Evolutionary conservation across 2,329 filamentous ascomycete species (phyloP).

Genomic region (Tothia fuscella): DNA sequence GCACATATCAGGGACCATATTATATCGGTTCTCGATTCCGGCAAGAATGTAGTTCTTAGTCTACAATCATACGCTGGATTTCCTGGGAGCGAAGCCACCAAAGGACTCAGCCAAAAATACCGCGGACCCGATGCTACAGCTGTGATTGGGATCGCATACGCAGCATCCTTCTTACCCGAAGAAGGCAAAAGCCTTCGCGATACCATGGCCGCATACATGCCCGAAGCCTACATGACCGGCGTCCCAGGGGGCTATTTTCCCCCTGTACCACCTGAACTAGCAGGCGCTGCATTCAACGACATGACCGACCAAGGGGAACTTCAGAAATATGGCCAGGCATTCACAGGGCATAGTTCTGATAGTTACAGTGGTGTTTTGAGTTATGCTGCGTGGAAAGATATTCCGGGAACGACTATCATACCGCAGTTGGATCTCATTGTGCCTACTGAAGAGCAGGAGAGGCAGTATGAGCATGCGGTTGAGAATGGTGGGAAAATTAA

Average conservation of each 20-base stretch:
- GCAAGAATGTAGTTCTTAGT: background rate
- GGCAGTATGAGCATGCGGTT: background rate
- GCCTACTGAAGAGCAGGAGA: background rate
- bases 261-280: background rate
- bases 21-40: background rate
- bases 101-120: background rate
- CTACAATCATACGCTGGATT: background rate
- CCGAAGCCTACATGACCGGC: background rate
- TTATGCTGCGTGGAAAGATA: background rate
- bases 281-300: background rate
- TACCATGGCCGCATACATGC: constrained; percentile 2
- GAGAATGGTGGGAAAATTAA: background rate
- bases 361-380: background rate
- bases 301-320: background rate
- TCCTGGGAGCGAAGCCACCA: background rate
- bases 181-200: background rate
- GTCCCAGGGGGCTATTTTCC: background rate
- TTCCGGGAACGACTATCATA: background rate
- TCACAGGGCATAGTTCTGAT: background rate
- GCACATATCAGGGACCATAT: background rate
- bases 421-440: background rate
- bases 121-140: background rate
- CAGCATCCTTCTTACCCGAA: background rate
- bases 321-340: background rate
- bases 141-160: background rate